Base-by-base conservation (phyloP, 768 basidiomycete species). In the Termitomyces sp. region DNA sequence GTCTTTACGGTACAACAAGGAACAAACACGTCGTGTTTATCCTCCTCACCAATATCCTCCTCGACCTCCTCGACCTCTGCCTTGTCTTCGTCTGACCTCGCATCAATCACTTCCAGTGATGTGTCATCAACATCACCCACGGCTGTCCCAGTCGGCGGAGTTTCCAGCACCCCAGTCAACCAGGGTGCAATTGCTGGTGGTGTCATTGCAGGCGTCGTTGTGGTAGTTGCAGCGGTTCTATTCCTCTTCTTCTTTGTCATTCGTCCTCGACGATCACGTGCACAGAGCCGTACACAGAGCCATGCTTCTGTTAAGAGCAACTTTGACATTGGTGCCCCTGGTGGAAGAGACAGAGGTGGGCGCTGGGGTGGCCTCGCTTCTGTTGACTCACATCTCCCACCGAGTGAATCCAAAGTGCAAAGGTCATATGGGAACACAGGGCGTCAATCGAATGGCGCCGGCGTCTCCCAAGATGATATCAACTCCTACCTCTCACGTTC, bases 141-240 rank as follows among this genome's bases (percentile, higher is more conserved):
- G 5, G 28, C 30, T 3, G 54, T 56, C 35, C 58, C 71, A 2
- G 48, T 69, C 1, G 68, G 70, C 24, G 66, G 63, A 26, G 49
- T 69, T 4, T 57, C 69, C 6, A 50, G 66, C 7, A 66, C 71
- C 16, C 59, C 64, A 4, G 64, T 68, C 7, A 77, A 77, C 40
- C 68, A 70, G 1, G 79, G 75, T 0, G 72, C 74, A 8, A 79
- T 87, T 28, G 77, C 75, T 6, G 87, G 85, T 2, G 78, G 78
- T 26, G 75, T 80, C 20, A 61, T 86, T 4, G 85, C 81, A 5
- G 80, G 74, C 2, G 63, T 75, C 2, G 77, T 68, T 14, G 54
- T 82, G 33, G 44, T 75, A 8, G 63, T 70, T 30, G 61, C 60
- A 5, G 60, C 78, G 22, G 63, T 72, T 16, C 64, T 71, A 7